Conservation (phyloP, 169 alveolate genomes). For the Plasmodium fragile region DNA sequence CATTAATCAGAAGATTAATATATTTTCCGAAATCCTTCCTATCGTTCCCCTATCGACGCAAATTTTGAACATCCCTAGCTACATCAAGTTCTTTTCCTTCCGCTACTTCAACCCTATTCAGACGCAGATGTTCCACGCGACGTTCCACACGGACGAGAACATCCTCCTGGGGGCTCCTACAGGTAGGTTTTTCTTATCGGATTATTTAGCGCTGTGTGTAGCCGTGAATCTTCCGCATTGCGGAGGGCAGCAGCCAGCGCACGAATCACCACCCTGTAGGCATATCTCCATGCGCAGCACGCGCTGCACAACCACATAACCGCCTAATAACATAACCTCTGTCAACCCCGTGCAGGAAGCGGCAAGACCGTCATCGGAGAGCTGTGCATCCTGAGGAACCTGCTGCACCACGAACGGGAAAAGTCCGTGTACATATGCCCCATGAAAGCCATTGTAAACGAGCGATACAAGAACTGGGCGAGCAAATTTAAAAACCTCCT, state of each 20-base stretch:
- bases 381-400: conserved; percentile 94
- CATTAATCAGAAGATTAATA: conserved; percentile 52
- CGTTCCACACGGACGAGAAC: conserved; percentile 96
- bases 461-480: conserved; percentile 92
- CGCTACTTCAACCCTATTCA: conserved; percentile 96
- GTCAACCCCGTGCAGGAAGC: conserved; percentile 80
- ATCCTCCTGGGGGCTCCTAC: conserved; percentile 99
- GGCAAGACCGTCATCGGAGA: conserved; percentile 99
- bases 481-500: conserved; percentile 86
- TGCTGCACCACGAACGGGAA: conserved; percentile 86
- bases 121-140: conserved; percentile 96
- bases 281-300: neutral
- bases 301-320: neutral
- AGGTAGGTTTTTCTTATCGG: conserved; percentile 81
- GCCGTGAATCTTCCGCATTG: neutral
- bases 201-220: neutral
- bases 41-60: conserved; percentile 80
- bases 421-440: conserved; percentile 98
- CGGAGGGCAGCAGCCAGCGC: neutral
- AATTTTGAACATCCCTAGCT: conserved; percentile 88
- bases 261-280: too few species aligned
- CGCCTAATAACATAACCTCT: neutral
- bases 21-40: conserved; percentile 43
- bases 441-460: conserved; percentile 97
- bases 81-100: conserved; percentile 78